Conservation (phyloP, 2,329 filamentous ascomycete genomes). For the Trichoderma sp. region DNA sequence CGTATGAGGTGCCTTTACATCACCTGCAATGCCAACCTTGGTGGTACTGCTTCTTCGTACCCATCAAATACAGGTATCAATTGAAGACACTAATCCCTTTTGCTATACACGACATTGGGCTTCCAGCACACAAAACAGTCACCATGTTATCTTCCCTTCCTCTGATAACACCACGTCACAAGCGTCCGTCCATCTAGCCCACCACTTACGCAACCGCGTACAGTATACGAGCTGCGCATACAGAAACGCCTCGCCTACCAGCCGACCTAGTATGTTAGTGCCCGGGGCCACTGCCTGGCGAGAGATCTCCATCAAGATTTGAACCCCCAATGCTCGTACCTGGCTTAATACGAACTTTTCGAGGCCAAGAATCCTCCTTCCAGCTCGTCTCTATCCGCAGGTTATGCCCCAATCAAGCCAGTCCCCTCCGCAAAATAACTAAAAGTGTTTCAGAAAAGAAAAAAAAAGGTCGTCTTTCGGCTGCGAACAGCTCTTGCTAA, state of each 20-base stretch:
- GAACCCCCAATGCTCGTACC: neutral
- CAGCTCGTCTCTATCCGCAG: neutral
- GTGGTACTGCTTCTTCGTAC: neutral
- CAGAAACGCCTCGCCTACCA: neutral
- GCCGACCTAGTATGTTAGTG: neutral
- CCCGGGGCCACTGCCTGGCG: neutral
- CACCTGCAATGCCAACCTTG: neutral
- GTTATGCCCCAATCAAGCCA: neutral
- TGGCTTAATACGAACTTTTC: conserved; percentile 7
- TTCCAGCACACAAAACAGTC: neutral
- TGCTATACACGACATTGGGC: neutral
- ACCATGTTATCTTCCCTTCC: neutral
- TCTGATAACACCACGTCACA: neutral
- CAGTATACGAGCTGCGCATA: conserved; percentile 1
- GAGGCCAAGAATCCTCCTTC: neutral
- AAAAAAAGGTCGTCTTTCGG: neutral
- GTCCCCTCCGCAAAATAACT: neutral
- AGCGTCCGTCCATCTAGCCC: neutral
- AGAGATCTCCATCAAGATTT: conserved; percentile 6
- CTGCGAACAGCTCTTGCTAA: neutral
- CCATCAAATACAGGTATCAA: neutral
- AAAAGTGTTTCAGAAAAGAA: neutral
- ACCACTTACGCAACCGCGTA: neutral
- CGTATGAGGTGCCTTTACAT: neutral
- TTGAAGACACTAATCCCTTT: neutral